Conservation (phyloP, 2,329 filamentous ascomycete genomes). For the Colletotrichum tropicicola region DNA sequence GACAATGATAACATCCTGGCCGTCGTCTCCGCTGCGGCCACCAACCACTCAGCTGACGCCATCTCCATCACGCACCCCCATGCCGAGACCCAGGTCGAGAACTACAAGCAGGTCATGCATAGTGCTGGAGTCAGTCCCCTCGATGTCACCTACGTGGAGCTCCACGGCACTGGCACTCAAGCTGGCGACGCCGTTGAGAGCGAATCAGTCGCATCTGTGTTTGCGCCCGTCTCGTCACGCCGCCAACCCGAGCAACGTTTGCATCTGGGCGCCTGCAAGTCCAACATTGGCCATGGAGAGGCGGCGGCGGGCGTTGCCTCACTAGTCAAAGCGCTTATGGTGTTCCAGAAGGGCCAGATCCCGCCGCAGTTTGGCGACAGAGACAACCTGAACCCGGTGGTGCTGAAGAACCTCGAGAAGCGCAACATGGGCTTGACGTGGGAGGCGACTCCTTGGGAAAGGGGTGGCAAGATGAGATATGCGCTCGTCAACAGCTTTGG, state of each 20-base stretch:
- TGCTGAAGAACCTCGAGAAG: conserved; percentile 61
- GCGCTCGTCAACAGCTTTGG: conserved; percentile 3
- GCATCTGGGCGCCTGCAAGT: conserved; percentile 7
- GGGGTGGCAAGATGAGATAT: conserved; percentile 52
- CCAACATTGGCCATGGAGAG: conserved; percentile 52
- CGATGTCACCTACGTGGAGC: conserved; percentile 41
- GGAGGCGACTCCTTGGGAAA: conserved; percentile 56
- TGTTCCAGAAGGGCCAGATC: conserved; percentile 33
- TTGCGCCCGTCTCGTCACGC: conserved; percentile 3
- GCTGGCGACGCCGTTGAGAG: conserved; percentile 39
- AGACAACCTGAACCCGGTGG: conserved; percentile 63
- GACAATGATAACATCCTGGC: conserved; percentile 50
- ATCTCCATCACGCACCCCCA: conserved; percentile 43
- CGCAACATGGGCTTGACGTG: conserved; percentile 65
- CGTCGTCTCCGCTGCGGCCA: conserved; percentile 43
- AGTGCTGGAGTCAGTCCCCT: conserved; percentile 38
- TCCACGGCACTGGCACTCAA: conserved; percentile 50
- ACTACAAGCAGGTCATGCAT: conserved; percentile 40
- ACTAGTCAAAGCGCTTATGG: conserved; percentile 35
- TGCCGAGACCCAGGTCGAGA: conserved; percentile 19
- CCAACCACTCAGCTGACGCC: conserved; percentile 52
- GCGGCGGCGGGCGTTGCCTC: conserved; percentile 35
- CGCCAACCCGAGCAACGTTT: background rate
- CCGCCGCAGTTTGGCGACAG: conserved; percentile 67
- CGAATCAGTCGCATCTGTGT: conserved; percentile 24